phyloP scores from a whole-genome alignment of 129 eudicot genomes.

The Lactuca sativa region DNA sequence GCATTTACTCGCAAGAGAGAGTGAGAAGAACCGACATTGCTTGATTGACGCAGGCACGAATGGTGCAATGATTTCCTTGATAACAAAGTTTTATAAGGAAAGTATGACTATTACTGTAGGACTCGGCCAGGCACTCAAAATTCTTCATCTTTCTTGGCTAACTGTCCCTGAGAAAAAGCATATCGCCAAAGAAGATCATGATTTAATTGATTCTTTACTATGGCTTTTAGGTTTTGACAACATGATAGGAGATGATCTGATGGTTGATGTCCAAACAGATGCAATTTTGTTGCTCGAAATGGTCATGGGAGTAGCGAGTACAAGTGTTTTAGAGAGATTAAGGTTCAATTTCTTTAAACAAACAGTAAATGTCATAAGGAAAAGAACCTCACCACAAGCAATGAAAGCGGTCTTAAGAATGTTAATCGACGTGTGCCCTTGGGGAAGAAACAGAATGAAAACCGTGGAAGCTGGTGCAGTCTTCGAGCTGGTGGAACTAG shows the following conservation, averaged over 20 bases:
- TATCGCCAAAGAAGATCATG: slow-evolving; percentile 27
- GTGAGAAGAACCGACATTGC: slow-evolving; percentile 39
- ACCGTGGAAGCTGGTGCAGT: slow-evolving; percentile 62
- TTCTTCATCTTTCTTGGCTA: slow-evolving; percentile 49
- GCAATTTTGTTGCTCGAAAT: slow-evolving; percentile 39
- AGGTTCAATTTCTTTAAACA: slow-evolving; percentile 43
- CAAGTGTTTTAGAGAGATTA: slow-evolving; percentile 41
- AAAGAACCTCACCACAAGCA: slow-evolving; percentile 36
- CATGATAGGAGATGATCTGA: slow-evolving; percentile 12
- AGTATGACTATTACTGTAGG: slow-evolving; percentile 12
- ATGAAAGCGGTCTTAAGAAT: slow-evolving; percentile 42
- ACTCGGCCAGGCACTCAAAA: slow-evolving; percentile 44
- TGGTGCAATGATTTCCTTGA: slow-evolving; percentile 40
- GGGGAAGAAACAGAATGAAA: slow-evolving; percentile 60
- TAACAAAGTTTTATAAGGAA: slow-evolving; percentile 31
- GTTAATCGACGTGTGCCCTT: slow-evolving; percentile 48
- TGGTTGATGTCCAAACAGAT: slow-evolving; percentile 18
- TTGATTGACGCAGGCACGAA: slow-evolving; percentile 49
- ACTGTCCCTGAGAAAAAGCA: slow-evolving; percentile 30
- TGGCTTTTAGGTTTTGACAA: slow-evolving; percentile 39
- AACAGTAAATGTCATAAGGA: slow-evolving; percentile 29
- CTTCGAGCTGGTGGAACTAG: slow-evolving; percentile 60
- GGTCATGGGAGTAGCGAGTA: slow-evolving; percentile 31
- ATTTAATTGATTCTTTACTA: slow-evolving; percentile 46
- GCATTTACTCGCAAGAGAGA: slow-evolving; percentile 39